Evolutionary conservation across 2,329 filamentous ascomycete genomes (phyloP).

Genomic region (Fusarium sp.): DNA sequence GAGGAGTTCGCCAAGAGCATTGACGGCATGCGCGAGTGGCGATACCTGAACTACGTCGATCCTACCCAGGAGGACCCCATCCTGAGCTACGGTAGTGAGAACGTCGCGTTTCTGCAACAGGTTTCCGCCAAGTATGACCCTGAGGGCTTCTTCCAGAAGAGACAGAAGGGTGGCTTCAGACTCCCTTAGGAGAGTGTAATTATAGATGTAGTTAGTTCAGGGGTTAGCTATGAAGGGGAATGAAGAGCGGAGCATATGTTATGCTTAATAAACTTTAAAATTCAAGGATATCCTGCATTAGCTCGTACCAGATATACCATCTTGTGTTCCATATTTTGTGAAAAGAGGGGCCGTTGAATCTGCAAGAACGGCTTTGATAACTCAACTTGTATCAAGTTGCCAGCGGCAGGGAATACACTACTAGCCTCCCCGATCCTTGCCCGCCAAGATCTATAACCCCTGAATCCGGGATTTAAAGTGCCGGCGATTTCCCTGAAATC

Average conservation of each 20-base stretch:
- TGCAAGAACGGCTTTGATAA: background rate
- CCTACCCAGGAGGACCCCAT: constrained; percentile 50
- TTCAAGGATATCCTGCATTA: background rate
- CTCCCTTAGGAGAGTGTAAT: constrained; percentile 15
- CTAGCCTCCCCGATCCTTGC: background rate
- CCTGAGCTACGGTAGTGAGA: constrained; percentile 49
- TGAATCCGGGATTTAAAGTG: background rate
- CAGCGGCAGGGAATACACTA: background rate
- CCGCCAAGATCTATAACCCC: background rate
- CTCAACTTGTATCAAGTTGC: background rate
- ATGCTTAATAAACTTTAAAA: background rate
- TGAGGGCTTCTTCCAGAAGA: constrained; percentile 47
- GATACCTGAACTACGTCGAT: constrained; percentile 55
- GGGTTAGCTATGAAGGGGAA: background rate
- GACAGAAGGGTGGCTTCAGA: constrained; percentile 45
- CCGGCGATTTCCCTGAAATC: background rate
- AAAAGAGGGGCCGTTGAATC: background rate
- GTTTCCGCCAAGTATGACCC: constrained; percentile 48
- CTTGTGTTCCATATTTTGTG: background rate
- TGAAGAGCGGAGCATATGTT: background rate
- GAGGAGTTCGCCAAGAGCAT: constrained; percentile 41
- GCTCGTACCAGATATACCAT: background rate
- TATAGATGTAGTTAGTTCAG: background rate
- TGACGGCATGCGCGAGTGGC: constrained; percentile 46
- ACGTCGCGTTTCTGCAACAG: constrained; percentile 44